These are phyloP conservation scores for Aspergillus ruber DNA, from an alignment of 2,329 filamentous ascomycete species.

Conservation along the genomic window DNA sequence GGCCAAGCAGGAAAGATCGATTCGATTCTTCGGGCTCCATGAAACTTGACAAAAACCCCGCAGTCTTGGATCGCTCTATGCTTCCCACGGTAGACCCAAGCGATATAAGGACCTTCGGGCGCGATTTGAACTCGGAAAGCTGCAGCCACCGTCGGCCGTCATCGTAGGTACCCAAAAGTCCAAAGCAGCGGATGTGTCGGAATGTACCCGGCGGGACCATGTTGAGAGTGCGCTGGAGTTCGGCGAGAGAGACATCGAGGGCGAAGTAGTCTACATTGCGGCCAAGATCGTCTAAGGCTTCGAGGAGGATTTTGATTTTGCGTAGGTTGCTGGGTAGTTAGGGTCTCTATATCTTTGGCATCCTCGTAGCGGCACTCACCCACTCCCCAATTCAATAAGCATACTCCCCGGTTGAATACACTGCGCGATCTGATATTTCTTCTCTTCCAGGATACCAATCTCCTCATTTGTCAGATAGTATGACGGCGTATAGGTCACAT, in stretches of 20 bases:
- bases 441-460: slow-evolving; percentile 65
- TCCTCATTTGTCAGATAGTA: slow-evolving; percentile 95
- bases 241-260: slow-evolving; percentile 68
- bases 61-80: slow-evolving; percentile 3
- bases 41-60: slow-evolving; percentile 6
- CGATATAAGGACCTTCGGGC: slow-evolving; percentile 5
- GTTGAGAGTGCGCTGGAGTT: slow-evolving; percentile 67
- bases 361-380: neutral
- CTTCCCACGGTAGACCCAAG: slow-evolving; percentile 8
- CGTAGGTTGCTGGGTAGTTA: slow-evolving; percentile 46
- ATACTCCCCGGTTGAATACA: slow-evolving; percentile 67
- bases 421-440: slow-evolving; percentile 51
- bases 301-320: slow-evolving; percentile 73
- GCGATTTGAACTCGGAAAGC: slow-evolving; percentile 44
- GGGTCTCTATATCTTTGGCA: slow-evolving; percentile 40
- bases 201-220: slow-evolving; percentile 54
- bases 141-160: slow-evolving; percentile 76
- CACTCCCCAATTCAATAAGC: slow-evolving; percentile 47
- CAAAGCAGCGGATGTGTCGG: slow-evolving; percentile 65
- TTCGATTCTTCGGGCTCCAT: neutral
- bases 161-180: slow-evolving; percentile 78
- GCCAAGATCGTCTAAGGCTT: slow-evolving; percentile 65
- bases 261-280: slow-evolving; percentile 80
- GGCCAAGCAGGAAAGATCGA: slow-evolving; percentile 3
- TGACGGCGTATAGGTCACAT: slow-evolving; percentile 19